Conservation (phyloP, 345 rosid genomes). For the Gossypium raimondii region DNA sequence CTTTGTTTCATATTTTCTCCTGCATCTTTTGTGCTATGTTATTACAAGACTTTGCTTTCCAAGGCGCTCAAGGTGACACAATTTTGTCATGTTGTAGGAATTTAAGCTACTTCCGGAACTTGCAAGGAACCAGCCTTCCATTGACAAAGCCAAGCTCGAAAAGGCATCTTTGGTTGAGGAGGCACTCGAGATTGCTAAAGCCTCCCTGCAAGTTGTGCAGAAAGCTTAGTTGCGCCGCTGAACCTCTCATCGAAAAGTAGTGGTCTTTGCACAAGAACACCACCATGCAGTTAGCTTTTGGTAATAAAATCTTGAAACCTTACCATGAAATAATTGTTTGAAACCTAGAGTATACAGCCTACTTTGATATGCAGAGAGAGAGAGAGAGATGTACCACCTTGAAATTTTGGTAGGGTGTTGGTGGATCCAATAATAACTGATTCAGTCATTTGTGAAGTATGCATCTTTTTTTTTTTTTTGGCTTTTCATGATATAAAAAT, state of each 20-base stretch:
- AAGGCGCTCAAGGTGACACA: not conserved
- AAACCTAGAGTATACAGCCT: not conserved
- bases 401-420: constrained; percentile 11
- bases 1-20: not conserved
- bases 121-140: constrained; percentile 59
- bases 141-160: constrained; percentile 68
- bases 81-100: not conserved
- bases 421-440: not conserved
- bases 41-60: not conserved
- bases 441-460: not conserved
- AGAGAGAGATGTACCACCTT: not conserved
- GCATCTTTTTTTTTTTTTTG: not conserved
- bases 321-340: not conserved
- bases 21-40: not conserved
- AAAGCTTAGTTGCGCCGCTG: constrained; percentile 18
- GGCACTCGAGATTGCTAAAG: constrained; percentile 63
- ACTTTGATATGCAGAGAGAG: not conserved
- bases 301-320: not conserved
- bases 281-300: not conserved
- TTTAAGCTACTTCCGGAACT: not conserved
- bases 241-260: not conserved
- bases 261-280: not conserved
- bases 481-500: not conserved
- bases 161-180: constrained; percentile 84
- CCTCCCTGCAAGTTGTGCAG: constrained; percentile 35